These are phyloP conservation scores for Arthrobotrys sinensis DNA, from an alignment of 2,329 filamentous ascomycete genomes.

Conservation along the genomic window DNA sequence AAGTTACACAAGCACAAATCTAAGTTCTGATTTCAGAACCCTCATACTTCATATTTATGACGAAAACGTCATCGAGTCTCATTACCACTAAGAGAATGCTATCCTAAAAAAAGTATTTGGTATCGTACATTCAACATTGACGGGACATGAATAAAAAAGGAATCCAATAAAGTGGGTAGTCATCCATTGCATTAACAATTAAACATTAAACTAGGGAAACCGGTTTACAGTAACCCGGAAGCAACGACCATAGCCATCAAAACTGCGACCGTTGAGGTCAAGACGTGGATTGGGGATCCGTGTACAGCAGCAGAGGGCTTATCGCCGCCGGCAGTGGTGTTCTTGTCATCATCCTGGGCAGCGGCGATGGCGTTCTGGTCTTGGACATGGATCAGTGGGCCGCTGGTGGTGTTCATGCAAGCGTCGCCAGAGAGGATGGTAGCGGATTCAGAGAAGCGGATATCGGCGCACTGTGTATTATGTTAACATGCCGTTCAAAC, in stretches of 20 bases:
- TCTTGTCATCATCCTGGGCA: not conserved
- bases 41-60: not conserved
- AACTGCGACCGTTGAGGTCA: conserved; percentile 34
- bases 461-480: conserved; percentile 77
- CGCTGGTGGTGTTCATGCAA: conserved; percentile 75
- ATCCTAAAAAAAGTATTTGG: conserved; percentile 21
- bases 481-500: conserved; percentile 1
- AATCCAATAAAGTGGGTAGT: not conserved
- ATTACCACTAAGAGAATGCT: conserved; percentile 22
- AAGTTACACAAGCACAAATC: conserved; percentile 17
- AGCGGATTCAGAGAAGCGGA: conserved; percentile 75
- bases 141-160: not conserved
- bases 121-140: conserved; percentile 26
- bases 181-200: conserved; percentile 22
- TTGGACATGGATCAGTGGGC: conserved; percentile 26
- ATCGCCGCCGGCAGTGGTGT: conserved; percentile 24
- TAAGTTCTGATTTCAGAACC: not conserved
- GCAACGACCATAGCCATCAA: conserved; percentile 55
- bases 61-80: not conserved
- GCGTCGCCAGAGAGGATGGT: conserved; percentile 69
- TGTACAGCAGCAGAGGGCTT: conserved; percentile 42
- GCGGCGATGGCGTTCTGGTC: conserved; percentile 26
- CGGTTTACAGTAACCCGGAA: conserved; percentile 45
- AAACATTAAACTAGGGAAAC: conserved; percentile 11
- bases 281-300: conserved; percentile 37